These are phyloP conservation scores for Linaria vulgaris DNA, from an alignment of 257 asterid genomes.

Conservation along the genomic window DNA sequence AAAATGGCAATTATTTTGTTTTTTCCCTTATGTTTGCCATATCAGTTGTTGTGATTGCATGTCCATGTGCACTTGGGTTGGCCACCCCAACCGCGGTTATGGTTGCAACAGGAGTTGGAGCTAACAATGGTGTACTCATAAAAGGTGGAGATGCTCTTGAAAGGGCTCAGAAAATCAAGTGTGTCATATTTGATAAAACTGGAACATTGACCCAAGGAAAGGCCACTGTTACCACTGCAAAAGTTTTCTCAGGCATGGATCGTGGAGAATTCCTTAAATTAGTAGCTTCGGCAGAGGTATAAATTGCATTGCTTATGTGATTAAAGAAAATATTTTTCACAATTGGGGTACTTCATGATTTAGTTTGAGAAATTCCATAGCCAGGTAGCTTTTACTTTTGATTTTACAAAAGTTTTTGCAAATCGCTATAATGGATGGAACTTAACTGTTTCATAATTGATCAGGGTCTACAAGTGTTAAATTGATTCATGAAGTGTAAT, in stretches of 20 bases:
- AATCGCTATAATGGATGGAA: neutral
- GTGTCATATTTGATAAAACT: slow-evolving; percentile 91
- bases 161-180: slow-evolving; percentile 80
- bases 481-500: slow-evolving; percentile 8
- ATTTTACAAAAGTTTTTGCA: slow-evolving; percentile 3
- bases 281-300: slow-evolving; percentile 99
- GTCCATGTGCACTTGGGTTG: slow-evolving; percentile 99
- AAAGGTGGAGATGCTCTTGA: slow-evolving; percentile 99
- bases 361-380: neutral
- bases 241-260: slow-evolving; percentile 79
- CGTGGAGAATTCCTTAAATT: slow-evolving; percentile 92
- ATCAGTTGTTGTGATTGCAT: slow-evolving; percentile 92
- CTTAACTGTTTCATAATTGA: slow-evolving; percentile 1
- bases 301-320: slow-evolving; percentile 11
- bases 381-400: slow-evolving; percentile 2
- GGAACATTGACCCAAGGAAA: slow-evolving; percentile 98
- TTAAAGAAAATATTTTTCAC: slow-evolving; percentile 1
- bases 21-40: slow-evolving; percentile 96
- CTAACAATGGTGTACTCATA: slow-evolving; percentile 92
- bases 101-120: slow-evolving; percentile 99
- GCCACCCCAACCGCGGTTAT: slow-evolving; percentile 99
- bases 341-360: neutral
- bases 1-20: slow-evolving; percentile 78
- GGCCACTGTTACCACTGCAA: slow-evolving; percentile 82
- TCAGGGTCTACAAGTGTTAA: neutral